A percentile compares a stretch with the other conserved stretches of the same genome.
phyloP scores from a whole-genome alignment of 2,329 filamentous ascomycete species.

The Fusarium sp. region DNA sequence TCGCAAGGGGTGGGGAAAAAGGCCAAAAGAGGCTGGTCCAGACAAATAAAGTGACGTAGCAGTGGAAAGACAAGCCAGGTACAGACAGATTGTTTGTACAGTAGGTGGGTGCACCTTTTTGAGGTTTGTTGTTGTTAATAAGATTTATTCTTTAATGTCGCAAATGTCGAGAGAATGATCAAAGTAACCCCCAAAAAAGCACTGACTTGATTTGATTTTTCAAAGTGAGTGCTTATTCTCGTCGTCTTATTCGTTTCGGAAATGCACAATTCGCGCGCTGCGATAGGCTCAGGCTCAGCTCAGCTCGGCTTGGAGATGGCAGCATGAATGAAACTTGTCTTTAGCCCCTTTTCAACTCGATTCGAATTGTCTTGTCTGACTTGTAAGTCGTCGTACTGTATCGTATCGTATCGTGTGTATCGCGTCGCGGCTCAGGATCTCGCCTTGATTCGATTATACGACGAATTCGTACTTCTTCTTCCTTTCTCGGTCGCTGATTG shows the following conservation, averaged over 20 bases:
- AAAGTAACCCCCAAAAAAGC: background rate
- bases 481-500: slow-evolving; percentile 10
- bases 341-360: slow-evolving; percentile 4
- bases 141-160: background rate
- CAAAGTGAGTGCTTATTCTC: slow-evolving; percentile 6
- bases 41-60: slow-evolving; percentile 38
- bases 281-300: slow-evolving; percentile 8
- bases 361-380: background rate
- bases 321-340: slow-evolving; percentile 27
- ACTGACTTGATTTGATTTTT: background rate
- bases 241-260: slow-evolving; percentile 15
- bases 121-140: background rate
- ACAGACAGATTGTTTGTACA: slow-evolving; percentile 9
- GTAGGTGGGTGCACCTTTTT: background rate
- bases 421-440: background rate
- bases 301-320: slow-evolving; percentile 20
- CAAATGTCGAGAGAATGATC: background rate
- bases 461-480: background rate
- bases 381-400: background rate
- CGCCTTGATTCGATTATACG: background rate
- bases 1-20: slow-evolving; percentile 26
- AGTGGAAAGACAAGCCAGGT: slow-evolving; percentile 9
- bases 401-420: background rate
- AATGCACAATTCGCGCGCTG: slow-evolving; percentile 1
- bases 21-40: slow-evolving; percentile 1